These are phyloP conservation scores for Kwoniella botswanensis DNA, from an alignment of 768 basidiomycete genomes.

Conservation along the genomic window DNA sequence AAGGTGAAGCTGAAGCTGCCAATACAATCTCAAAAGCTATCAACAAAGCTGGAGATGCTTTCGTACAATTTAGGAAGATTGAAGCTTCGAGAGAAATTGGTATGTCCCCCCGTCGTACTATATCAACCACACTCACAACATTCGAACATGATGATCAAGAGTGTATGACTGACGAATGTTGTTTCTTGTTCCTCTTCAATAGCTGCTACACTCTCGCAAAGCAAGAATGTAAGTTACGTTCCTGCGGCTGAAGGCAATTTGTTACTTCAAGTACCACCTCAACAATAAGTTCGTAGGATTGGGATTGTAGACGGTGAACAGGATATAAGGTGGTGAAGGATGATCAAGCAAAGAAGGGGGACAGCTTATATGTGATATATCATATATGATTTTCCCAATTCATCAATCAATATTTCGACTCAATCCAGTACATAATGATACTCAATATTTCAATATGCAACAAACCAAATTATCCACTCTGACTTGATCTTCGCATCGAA, in stretches of 20 bases:
- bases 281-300: slow-evolving; percentile 18
- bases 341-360: background rate
- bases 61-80: slow-evolving; percentile 92
- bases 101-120: slow-evolving; percentile 27
- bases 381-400: too few species aligned
- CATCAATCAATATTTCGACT: background rate
- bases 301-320: background rate
- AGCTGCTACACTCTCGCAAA: slow-evolving; percentile 52
- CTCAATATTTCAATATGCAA: background rate
- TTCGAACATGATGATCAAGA: too few species aligned
- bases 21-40: slow-evolving; percentile 86
- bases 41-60: slow-evolving; percentile 93
- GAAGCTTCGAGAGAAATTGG: slow-evolving; percentile 97
- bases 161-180: too few species aligned
- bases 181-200: background rate
- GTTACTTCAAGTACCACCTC: slow-evolving; percentile 51
- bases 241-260: slow-evolving; percentile 50
- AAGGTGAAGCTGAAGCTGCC: slow-evolving; percentile 98
- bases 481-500: too few species aligned
- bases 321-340: background rate
- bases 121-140: background rate
- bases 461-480: too few species aligned
- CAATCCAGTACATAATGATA: background rate
- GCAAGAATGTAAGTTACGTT: slow-evolving; percentile 55
- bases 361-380: too few species aligned